Evolutionary conservation across 331 rosid genomes (phyloP), one percentile per base, ranked within the genome.

Genomic region (Rhamnella rubrinervis): DNA sequence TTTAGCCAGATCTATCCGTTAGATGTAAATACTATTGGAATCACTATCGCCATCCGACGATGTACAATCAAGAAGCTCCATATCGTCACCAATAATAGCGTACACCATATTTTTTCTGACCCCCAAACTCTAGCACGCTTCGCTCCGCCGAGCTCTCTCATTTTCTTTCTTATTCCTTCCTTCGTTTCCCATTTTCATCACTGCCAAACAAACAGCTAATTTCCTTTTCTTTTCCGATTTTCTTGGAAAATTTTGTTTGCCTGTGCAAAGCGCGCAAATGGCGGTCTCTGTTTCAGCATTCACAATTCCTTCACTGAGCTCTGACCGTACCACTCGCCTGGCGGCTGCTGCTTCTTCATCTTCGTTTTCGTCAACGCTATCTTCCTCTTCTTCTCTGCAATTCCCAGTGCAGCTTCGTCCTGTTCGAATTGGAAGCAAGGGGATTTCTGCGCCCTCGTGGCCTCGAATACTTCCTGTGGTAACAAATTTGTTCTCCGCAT

Each of bases 241-340:
- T 31, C 46, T 1, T 40, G 10, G 12, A 10, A 31, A 68, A 40
- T 40, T 63, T 40, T 7, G 13, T 10, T 10, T 10, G 0, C 49
- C 50, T 8, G 20, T 63, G 25, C n/a, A 10, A 23, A 20, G 59
- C 28, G 38, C 35, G 39, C 58, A n/a, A 58, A 93, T 93, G 98
- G 96, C 96, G 68, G 67, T 82, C 66, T 88, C 96, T 31, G 47
- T 87, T 49, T 80, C 95, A 35, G 59, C 88, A 0, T 84, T 91
- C 16, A 23, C 82, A 7, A 56, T 79, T 83, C 59, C 77, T 75
- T 75, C 79, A 26, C 61, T 88, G 44, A 63, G 67, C 73, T 72
- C 85, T 14, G 73, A 77, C 28, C 64, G 68, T 56, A 79, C 84
- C 65, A 59, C 67, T 52, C 84, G 76, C 59, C 26, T 79, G 3